Conservation (phyloP, 2,329 filamentous ascomycete genomes). For the Trichophyton schoenleinii region DNA sequence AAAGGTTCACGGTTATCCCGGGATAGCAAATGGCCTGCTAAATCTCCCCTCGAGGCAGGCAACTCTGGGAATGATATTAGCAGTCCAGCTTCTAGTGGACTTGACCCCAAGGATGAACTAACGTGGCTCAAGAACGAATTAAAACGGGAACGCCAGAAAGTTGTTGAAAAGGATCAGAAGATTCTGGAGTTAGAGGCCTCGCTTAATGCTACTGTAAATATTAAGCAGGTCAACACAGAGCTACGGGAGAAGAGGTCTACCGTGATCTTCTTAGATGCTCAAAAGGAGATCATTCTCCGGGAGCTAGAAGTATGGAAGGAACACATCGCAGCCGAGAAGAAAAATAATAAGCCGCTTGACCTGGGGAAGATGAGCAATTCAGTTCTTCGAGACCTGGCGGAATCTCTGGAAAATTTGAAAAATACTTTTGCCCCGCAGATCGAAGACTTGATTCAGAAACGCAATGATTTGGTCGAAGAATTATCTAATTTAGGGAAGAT, state of each 20-base stretch:
- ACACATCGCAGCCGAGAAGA: constrained; percentile 76
- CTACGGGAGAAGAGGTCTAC: constrained; percentile 88
- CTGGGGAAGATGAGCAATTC: constrained; percentile 55
- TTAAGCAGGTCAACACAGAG: constrained; percentile 72
- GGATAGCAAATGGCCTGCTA: constrained; percentile 55
- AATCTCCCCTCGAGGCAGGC: constrained; percentile 47
- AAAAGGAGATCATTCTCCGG: constrained; percentile 88
- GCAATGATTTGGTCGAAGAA: constrained; percentile 73
- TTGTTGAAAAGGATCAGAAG: constrained; percentile 72
- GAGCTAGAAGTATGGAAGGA: constrained; percentile 83
- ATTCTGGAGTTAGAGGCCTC: constrained; percentile 62
- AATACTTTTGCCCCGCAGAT: constrained; percentile 62
- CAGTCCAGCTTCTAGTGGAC: constrained; percentile 55
- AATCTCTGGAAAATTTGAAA: constrained; percentile 56
- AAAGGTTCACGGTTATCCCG: constrained; percentile 44
- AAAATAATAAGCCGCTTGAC: constrained; percentile 67
- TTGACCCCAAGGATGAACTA: constrained; percentile 48
- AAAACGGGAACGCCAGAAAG: constrained; percentile 68
- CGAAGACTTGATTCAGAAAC: constrained; percentile 79
- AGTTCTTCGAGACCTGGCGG: constrained; percentile 50
- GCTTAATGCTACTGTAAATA: constrained; percentile 47
- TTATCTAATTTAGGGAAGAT: constrained; percentile 69
- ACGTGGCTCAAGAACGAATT: constrained; percentile 57
- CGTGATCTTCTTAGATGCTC: constrained; percentile 83
- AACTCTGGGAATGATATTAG: constrained; percentile 49